Percentiles rank a stretch among this genome's conserved stretches.
These are phyloP conservation scores for Knufia fluminis DNA, from an alignment of 2,329 filamentous ascomycete genomes.

Conservation along the genomic window DNA sequence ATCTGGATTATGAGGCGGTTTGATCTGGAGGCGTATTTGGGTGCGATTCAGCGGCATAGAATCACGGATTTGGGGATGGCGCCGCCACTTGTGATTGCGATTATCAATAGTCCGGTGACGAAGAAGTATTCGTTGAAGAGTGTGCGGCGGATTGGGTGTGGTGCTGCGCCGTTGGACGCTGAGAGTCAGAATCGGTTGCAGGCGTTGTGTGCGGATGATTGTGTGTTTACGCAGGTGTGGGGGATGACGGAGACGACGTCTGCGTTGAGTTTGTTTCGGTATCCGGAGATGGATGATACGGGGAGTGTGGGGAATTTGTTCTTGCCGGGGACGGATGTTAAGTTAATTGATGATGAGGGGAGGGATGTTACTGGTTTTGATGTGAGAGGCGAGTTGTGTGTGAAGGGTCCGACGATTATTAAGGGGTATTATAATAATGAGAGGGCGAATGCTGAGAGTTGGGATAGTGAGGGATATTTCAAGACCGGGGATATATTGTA, in stretches of 20 bases:
- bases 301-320: constrained; percentile 39
- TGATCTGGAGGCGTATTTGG: constrained; percentile 63
- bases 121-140: constrained; percentile 60
- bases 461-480: constrained; percentile 43
- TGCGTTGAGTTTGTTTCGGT: constrained; percentile 2
- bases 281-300: constrained; percentile 31
- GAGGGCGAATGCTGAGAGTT: constrained; percentile 43
- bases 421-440: constrained; percentile 52
- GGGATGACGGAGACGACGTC: constrained; percentile 67
- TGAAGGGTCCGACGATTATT: constrained; percentile 48
- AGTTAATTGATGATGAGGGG: constrained; percentile 26
- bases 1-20: constrained; percentile 74
- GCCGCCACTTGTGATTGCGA: constrained; percentile 63
- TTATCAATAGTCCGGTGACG: constrained; percentile 61
- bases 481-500: constrained; percentile 54
- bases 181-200: constrained; percentile 52
- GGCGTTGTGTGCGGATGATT: constrained; percentile 42
- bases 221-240: constrained; percentile 63
- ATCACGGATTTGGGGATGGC: constrained; percentile 61
- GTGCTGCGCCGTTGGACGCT: constrained; percentile 58
- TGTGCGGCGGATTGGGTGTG: constrained; percentile 50
- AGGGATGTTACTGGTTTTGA: constrained; percentile 20
- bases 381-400: constrained; percentile 39
- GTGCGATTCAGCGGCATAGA: constrained; percentile 55
- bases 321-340: constrained; percentile 29